Conservation (phyloP, 1,284 basidiomycete genomes). For the Peniophora sp. region DNA sequence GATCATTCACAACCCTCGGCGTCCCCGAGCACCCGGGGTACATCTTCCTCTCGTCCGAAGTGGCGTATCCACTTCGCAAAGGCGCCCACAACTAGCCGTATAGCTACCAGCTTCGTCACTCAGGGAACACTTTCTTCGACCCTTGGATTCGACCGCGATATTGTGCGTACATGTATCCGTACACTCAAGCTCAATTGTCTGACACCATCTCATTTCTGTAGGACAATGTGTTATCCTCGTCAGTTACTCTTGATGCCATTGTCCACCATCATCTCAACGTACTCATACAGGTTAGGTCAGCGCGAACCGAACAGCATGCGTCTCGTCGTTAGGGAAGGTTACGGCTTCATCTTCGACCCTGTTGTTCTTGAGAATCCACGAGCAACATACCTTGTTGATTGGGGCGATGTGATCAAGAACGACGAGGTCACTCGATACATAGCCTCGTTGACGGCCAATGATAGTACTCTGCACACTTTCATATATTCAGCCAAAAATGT, state of each 20-base stretch:
- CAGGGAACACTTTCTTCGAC: slow-evolving; percentile 10
- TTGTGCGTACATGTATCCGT: slow-evolving; percentile 6
- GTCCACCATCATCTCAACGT: slow-evolving; percentile 4
- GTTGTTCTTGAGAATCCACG: slow-evolving; percentile 38
- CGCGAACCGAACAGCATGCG: slow-evolving; percentile 27
- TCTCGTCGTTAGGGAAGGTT: slow-evolving; percentile 24
- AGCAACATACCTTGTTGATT: slow-evolving; percentile 42
- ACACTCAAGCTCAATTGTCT: too few species aligned
- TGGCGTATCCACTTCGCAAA: slow-evolving; percentile 20
- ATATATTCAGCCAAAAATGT: slow-evolving; percentile 35
- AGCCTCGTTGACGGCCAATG: slow-evolving; percentile 11
- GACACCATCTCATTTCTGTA: neutral
- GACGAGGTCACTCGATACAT: slow-evolving; percentile 26
- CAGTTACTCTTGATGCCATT: slow-evolving; percentile 3
- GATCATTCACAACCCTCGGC: slow-evolving; percentile 1
- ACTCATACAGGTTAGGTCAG: slow-evolving; percentile 22
- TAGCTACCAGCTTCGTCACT: slow-evolving; percentile 10
- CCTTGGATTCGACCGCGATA: slow-evolving; percentile 14
- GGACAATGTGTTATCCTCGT: neutral
- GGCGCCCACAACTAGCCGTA: slow-evolving; percentile 11
- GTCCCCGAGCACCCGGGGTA: neutral
- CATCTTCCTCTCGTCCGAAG: slow-evolving; percentile 2
- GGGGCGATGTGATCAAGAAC: slow-evolving; percentile 31
- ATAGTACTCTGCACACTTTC: slow-evolving; percentile 36
- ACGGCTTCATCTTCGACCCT: slow-evolving; percentile 46